phyloP scores from a whole-genome alignment of 306 rosid genomes.

The Datisca glomerata region DNA sequence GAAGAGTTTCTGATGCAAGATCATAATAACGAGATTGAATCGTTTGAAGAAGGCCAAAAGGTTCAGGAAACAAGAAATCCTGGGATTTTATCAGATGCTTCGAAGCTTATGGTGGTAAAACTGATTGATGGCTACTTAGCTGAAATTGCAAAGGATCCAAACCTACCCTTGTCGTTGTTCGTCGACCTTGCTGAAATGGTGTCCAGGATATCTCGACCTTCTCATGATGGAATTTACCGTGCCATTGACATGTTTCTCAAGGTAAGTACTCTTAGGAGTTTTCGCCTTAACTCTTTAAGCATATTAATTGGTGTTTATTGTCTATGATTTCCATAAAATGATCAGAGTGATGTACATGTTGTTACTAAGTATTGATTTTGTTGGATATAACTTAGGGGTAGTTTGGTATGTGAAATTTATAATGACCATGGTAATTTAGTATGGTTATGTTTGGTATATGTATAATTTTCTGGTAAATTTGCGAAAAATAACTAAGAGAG shows the following conservation, averaged over 20 bases:
- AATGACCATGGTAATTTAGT: too few species aligned
- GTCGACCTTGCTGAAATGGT: conserved; percentile 72
- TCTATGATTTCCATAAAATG: too few species aligned
- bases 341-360: too few species aligned
- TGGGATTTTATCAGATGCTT: conserved; percentile 79
- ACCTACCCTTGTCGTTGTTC: conserved; percentile 47
- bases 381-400: too few species aligned
- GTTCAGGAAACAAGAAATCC: conserved; percentile 34
- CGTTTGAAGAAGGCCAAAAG: conserved; percentile 29
- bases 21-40: conserved; percentile 48
- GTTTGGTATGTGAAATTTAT: too few species aligned
- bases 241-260: conserved; percentile 94
- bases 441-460: too few species aligned
- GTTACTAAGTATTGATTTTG: too few species aligned
- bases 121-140: conserved; percentile 78
- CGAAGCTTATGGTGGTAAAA: conserved; percentile 89
- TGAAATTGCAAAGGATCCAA: conserved; percentile 78
- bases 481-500: too few species aligned
- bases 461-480: too few species aligned
- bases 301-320: too few species aligned
- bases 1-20: conserved; percentile 51
- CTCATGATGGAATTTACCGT: conserved; percentile 80
- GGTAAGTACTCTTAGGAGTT: conserved; percentile 31
- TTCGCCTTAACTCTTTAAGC: too few species aligned
- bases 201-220: conserved; percentile 51